phyloP scores from a whole-genome alignment of 2,329 filamentous ascomycete genomes.

The Colletotrichum chlorophyti region DNA sequence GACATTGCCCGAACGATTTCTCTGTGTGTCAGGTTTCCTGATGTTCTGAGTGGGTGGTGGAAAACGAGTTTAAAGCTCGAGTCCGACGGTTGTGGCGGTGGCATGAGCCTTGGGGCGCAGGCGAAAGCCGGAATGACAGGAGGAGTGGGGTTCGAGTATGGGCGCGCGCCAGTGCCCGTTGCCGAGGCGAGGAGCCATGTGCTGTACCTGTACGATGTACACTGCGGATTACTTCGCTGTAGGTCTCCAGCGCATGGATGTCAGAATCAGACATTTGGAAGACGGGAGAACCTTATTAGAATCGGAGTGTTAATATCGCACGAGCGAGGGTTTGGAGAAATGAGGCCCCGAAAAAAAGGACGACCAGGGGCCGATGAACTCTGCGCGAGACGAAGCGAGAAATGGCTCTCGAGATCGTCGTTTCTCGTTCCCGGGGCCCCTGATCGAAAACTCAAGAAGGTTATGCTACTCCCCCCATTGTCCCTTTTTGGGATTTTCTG shows the following conservation, averaged over 20 bases:
- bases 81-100: constrained; percentile 18
- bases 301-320: too few relatives aligned
- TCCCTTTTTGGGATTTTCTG: neutral
- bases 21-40: constrained; percentile 22
- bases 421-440: constrained; percentile 2
- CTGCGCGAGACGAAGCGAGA: constrained; percentile 12
- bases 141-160: neutral
- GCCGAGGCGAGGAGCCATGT: too few relatives aligned
- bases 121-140: neutral
- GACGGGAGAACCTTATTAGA: too few relatives aligned
- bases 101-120: constrained; percentile 4
- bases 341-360: neutral
- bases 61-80: constrained; percentile 11
- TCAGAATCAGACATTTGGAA: too few relatives aligned
- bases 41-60: neutral
- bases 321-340: too few relatives aligned
- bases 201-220: neutral
- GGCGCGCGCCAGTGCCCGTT: too few relatives aligned
- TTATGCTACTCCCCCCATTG: constrained; percentile 6
- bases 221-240: too few relatives aligned
- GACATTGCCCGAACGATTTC: constrained; percentile 8
- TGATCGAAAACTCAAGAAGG: constrained; percentile 11
- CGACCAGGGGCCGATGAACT: neutral
- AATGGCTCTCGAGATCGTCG: neutral
- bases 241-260: too few relatives aligned